Evolutionary conservation across 345 rosid genomes (phyloP).

Genomic region (Dipteronia dyeriana): DNA sequence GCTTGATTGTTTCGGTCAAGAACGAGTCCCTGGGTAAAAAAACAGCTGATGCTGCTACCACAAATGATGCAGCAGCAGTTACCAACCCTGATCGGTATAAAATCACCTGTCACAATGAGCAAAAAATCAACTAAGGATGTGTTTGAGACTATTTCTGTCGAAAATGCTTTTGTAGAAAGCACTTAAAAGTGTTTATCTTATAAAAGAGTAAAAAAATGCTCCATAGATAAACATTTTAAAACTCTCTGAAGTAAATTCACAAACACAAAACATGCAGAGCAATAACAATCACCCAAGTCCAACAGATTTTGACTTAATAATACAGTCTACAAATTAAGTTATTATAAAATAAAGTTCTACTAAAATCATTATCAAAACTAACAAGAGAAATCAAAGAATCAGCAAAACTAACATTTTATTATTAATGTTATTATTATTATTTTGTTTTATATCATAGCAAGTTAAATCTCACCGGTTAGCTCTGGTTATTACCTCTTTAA

Average conservation of each 20-base stretch:
- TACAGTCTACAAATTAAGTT: not conserved
- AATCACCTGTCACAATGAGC: slow-evolving; percentile 58
- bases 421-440: too few species aligned
- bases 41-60: slow-evolving; percentile 75
- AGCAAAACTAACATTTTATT: not conserved
- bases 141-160: not conserved
- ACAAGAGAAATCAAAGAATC: not conserved
- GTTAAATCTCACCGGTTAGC: too few species aligned
- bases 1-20: slow-evolving; percentile 47
- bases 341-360: too few species aligned
- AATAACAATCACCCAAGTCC: not conserved
- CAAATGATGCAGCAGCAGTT: slow-evolving; percentile 77
- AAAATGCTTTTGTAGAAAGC: not conserved
- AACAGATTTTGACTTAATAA: too few species aligned
- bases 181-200: too few species aligned
- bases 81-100: slow-evolving; percentile 82
- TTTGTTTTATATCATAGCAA: too few species aligned
- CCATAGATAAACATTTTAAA: too few species aligned
- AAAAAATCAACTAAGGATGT: not conserved
- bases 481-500: slow-evolving; percentile 61
- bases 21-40: slow-evolving; percentile 58
- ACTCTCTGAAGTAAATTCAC: not conserved
- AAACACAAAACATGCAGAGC: not conserved
- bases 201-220: too few species aligned
- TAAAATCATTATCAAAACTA: too few species aligned